Percentiles rank a stretch among this genome's conserved stretches.
Evolutionary conservation across 1,139 yeast species (phyloP).

Genomic region (Candida sp.): DNA sequence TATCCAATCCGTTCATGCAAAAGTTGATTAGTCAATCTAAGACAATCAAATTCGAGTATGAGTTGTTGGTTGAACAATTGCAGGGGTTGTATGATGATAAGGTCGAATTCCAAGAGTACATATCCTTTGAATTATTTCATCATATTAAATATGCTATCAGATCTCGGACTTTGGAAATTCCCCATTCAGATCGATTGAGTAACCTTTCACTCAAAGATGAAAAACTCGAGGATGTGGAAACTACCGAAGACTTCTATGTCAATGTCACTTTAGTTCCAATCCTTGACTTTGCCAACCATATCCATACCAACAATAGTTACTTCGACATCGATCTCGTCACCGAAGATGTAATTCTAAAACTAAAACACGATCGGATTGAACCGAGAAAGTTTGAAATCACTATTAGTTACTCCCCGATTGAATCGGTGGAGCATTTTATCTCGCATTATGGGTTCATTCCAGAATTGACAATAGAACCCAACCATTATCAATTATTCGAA

Average conservation of each 20-base stretch:
- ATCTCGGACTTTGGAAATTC: slow-evolving; percentile 64
- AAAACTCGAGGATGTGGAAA: slow-evolving; percentile 9
- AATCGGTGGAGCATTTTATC: slow-evolving; percentile 45
- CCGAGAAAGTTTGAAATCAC: slow-evolving; percentile 22
- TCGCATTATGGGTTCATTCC: slow-evolving; percentile 61
- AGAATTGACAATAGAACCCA: not conserved
- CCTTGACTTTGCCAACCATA: slow-evolving; percentile 67
- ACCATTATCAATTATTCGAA: slow-evolving; percentile 13
- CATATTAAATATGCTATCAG: slow-evolving; percentile 49
- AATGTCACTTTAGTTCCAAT: slow-evolving; percentile 62
- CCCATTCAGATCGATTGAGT: slow-evolving; percentile 23
- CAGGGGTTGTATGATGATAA: slow-evolving; percentile 10
- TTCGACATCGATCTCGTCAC: slow-evolving; percentile 57
- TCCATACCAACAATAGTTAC: slow-evolving; percentile 42
- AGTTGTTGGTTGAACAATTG: slow-evolving; percentile 11
- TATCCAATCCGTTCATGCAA: slow-evolving; percentile 9
- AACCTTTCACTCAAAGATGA: slow-evolving; percentile 3
- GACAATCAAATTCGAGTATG: slow-evolving; percentile 12
- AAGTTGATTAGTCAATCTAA: slow-evolving; percentile 12
- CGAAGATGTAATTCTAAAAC: slow-evolving; percentile 40
- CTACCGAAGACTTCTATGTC: slow-evolving; percentile 36
- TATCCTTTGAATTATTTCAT: slow-evolving; percentile 23
- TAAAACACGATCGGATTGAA: slow-evolving; percentile 11
- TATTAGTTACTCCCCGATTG: slow-evolving; percentile 48
- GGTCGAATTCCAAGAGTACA: slow-evolving; percentile 10